Evolutionary conservation across 129 eudicot genomes (phyloP).

Genomic region (Tagetes patula): DNA sequence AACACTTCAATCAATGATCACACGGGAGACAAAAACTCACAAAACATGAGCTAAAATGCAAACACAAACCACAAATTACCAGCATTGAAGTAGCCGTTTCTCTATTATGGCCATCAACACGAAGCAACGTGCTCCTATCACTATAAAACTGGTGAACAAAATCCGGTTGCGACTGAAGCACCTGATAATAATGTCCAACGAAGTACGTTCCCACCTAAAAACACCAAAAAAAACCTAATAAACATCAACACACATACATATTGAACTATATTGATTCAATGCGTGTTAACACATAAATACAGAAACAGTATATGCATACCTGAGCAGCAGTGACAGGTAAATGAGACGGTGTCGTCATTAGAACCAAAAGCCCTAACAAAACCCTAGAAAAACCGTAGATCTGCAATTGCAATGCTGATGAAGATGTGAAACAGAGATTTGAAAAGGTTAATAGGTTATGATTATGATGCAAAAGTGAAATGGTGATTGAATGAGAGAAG

Average conservation of each 20-base stretch:
- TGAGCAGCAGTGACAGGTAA: conserved; percentile 76
- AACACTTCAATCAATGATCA: neutral
- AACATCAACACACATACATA: neutral
- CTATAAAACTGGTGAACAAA: conserved; percentile 72
- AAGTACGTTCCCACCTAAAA: conserved; percentile 74
- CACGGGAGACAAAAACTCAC: neutral
- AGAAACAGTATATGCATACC: conserved; percentile 30
- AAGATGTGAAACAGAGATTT: conserved; percentile 28
- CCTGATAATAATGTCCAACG: conserved; percentile 78
- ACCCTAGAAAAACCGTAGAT: conserved; percentile 56
- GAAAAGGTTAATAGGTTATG: conserved; percentile 11
- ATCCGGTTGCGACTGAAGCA: conserved; percentile 66
- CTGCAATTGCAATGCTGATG: conserved; percentile 52
- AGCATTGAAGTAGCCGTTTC: conserved; percentile 77
- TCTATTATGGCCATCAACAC: conserved; percentile 61
- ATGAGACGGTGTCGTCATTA: conserved; percentile 67
- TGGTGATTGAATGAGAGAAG: neutral
- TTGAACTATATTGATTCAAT: too few relatives aligned
- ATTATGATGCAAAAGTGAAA: neutral
- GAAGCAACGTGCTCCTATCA: conserved; percentile 73
- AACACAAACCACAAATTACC: conserved; percentile 32
- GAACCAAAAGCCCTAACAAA: conserved; percentile 26
- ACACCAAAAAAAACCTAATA: conserved; percentile 15
- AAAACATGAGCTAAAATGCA: conserved; percentile 1
- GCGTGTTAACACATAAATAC: too few relatives aligned